phyloP scores from a whole-genome alignment of 2,329 filamentous ascomycete genomes.

The Aschersonia sp. region DNA sequence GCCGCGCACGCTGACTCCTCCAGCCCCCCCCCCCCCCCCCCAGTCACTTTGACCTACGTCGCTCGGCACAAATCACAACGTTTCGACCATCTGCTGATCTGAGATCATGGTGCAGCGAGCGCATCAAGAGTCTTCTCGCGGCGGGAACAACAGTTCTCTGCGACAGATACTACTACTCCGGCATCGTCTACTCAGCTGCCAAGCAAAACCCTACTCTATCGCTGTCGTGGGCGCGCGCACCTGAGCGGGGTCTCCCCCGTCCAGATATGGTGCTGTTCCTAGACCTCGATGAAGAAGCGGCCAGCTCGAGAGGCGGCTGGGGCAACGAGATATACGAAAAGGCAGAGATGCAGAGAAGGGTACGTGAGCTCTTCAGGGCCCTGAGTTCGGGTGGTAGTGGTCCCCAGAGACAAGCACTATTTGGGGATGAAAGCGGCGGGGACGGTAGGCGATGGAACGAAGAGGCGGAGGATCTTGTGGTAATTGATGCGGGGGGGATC shows the following conservation, averaged over 20 bases:
- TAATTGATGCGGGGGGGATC: slow-evolving; percentile 37
- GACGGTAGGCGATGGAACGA: slow-evolving; percentile 23
- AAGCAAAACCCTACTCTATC: slow-evolving; percentile 59
- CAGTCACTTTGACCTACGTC: too few species aligned
- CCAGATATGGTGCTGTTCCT: slow-evolving; percentile 84
- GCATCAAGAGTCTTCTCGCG: slow-evolving; percentile 38
- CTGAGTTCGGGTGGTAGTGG: slow-evolving; percentile 30
- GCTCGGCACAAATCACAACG: too few species aligned
- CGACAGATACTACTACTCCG: slow-evolving; percentile 91
- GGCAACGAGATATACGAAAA: slow-evolving; percentile 83
- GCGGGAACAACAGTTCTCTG: slow-evolving; percentile 64
- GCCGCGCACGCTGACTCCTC: too few species aligned
- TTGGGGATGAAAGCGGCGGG: slow-evolving; percentile 8
- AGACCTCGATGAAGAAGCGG: slow-evolving; percentile 60
- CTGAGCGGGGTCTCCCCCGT: slow-evolving; percentile 73
- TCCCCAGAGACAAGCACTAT: slow-evolving; percentile 11
- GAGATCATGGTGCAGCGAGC: slow-evolving; percentile 20
- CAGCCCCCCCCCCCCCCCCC: not conserved
- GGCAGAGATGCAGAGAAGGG: slow-evolving; percentile 64
- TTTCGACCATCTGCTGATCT: too few species aligned
- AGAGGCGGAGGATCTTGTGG: slow-evolving; percentile 37
- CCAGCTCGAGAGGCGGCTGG: slow-evolving; percentile 67
- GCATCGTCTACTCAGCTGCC: slow-evolving; percentile 83
- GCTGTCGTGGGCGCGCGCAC: slow-evolving; percentile 67
- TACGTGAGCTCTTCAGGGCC: slow-evolving; percentile 57